Percentiles rank a stretch among this genome's conserved stretches.
These are phyloP conservation scores for Ogataea henricii DNA, from an alignment of 805 yeast species.

Conservation along the genomic window DNA sequence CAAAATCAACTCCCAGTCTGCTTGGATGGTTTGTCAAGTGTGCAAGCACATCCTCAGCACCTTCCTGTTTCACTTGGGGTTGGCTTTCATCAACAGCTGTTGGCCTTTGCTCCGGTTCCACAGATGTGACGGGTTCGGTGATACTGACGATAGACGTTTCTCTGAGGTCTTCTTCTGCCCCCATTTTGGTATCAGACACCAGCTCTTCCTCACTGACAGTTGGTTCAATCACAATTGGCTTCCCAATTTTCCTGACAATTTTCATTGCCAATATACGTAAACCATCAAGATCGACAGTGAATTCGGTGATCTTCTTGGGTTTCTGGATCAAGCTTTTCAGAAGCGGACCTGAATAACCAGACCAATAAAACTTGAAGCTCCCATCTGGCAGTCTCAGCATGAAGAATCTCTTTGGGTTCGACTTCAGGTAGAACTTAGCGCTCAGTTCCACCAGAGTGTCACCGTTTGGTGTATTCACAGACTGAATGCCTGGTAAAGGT, in stretches of 20 bases:
- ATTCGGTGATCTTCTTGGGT: slow-evolving; percentile 7
- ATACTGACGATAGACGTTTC: neutral
- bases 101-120: slow-evolving; percentile 3
- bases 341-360: slow-evolving; percentile 18
- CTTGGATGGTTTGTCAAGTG: neutral
- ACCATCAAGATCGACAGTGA: slow-evolving; percentile 12
- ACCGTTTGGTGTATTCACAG: slow-evolving; percentile 3
- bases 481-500: neutral
- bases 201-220: slow-evolving; percentile 7
- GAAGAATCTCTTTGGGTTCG: slow-evolving; percentile 12
- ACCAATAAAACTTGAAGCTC: slow-evolving; percentile 16
- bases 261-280: slow-evolving; percentile 7
- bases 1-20: slow-evolving; percentile 26
- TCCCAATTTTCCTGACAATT: slow-evolving; percentile 10
- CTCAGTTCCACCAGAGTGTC: slow-evolving; percentile 19
- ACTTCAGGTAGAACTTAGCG: slow-evolving; percentile 13
- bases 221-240: slow-evolving; percentile 1
- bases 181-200: neutral
- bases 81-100: neutral
- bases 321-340: slow-evolving; percentile 10
- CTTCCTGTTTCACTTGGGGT: slow-evolving; percentile 4
- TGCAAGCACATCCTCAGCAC: slow-evolving; percentile 3
- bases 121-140: neutral
- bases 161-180: neutral
- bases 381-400: slow-evolving; percentile 12